Evolutionary conservation across 306 rosid species (phyloP).

Genomic region (Prunus persica): Prunus_persica_NCBIv2 NC_034010.1:29055001-29055500

Average conservation of each 20-base stretch:
- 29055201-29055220: slow-evolving; percentile 31
- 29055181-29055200: slow-evolving; percentile 9
- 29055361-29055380: slow-evolving; percentile 51
- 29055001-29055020: slow-evolving; percentile 48
- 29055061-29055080: slow-evolving; percentile 33
- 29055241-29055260: slow-evolving; percentile 71
- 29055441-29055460: not conserved
- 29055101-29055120: not conserved
- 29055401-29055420: slow-evolving; percentile 65
- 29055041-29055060: slow-evolving; percentile 21
- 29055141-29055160: slow-evolving; percentile 69
- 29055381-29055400: slow-evolving; percentile 50
- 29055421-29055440: slow-evolving; percentile 36
- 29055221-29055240: slow-evolving; percentile 41
- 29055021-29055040: slow-evolving; percentile 72
- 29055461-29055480: too few species aligned
- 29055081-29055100: slow-evolving; percentile 10
- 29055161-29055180: slow-evolving; percentile 23
- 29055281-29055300: slow-evolving; percentile 56
- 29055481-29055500: too few species aligned
- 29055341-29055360: slow-evolving; percentile 22
- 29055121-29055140: slow-evolving; percentile 27
- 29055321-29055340: slow-evolving; percentile 25
- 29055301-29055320: slow-evolving; percentile 40
- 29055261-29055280: slow-evolving; percentile 77